phyloP scores from a whole-genome alignment of 495 filamentous ascomycete genomes.

The Aspergillus wentii region DNA sequence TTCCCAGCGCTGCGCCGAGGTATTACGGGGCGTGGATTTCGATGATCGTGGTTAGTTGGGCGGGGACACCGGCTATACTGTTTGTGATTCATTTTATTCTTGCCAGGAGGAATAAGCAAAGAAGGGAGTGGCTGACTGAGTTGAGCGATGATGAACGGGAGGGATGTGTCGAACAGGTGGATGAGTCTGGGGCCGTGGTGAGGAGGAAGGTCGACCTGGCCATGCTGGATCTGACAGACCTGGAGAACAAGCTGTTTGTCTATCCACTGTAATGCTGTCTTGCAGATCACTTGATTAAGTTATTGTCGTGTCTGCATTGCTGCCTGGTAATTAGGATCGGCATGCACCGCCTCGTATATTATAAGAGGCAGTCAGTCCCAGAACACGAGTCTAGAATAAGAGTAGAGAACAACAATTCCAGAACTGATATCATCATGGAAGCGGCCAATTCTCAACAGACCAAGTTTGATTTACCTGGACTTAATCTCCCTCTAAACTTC shows the following conservation, averaged over 20 bases:
- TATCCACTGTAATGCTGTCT: no score
- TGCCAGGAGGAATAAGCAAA: constrained; percentile 9
- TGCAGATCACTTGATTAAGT: no score
- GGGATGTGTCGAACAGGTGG: constrained; percentile 12
- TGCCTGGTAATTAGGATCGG: no score
- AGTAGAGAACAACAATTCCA: no score
- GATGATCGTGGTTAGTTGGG: constrained; percentile 21
- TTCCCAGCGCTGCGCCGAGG: constrained; percentile 9
- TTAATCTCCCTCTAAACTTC: no score
- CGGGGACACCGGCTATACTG: constrained; percentile 13
- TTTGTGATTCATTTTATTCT: constrained; percentile 16
- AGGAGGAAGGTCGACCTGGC: constrained; percentile 15
- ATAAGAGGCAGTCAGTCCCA: no score
- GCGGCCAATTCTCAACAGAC: no score
- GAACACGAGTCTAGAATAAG: no score
- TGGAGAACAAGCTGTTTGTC: constrained; percentile 21
- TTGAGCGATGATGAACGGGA: constrained; percentile 3
- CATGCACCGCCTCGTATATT: no score
- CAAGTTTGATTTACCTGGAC: no score
- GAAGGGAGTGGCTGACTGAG: constrained; percentile 10
- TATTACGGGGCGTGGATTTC: constrained; percentile 21
- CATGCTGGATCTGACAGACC: constrained; percentile 20
- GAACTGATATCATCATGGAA: no score
- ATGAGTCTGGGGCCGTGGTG: constrained; percentile 11
- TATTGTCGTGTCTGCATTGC: no score